Conservation (phyloP, 108 stramenopile genomes). For the Fragilaria radians region DNA sequence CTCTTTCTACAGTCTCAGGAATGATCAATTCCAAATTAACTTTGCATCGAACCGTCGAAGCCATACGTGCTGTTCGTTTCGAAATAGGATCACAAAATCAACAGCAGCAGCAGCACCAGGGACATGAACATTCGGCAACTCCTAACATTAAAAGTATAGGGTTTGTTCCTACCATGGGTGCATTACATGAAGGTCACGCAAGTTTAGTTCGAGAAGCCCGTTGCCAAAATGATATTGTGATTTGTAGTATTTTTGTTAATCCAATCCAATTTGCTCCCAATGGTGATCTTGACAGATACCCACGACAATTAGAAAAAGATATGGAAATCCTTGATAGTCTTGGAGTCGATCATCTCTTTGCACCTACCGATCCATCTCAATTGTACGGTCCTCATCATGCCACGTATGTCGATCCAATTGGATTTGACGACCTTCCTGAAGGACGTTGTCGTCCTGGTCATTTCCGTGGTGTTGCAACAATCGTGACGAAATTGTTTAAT, state of each 20-base stretch:
- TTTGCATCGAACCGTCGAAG: too few relatives aligned
- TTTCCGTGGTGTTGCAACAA: conserved; percentile 95
- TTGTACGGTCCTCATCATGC: conserved; percentile 78
- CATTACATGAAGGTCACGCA: conserved; percentile 93
- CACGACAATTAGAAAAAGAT: conserved; percentile 85
- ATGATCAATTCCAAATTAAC: too few relatives aligned
- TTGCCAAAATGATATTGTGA: conserved; percentile 71
- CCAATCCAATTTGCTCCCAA: conserved; percentile 92
- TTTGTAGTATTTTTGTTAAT: conserved; percentile 96
- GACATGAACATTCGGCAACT: too few relatives aligned
- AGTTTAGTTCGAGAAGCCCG: conserved; percentile 69
- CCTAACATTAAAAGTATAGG: conserved; percentile 44
- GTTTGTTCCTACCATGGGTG: conserved; percentile 99
- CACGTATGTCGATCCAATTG: conserved; percentile 65
- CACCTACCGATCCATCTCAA: conserved; percentile 37
- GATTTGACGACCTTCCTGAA: conserved; percentile 80
- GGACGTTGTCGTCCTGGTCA: conserved; percentile 82
- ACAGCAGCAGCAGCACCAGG: too few relatives aligned
- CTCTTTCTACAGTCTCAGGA: too few relatives aligned
- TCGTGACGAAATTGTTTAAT: conserved; percentile 97
- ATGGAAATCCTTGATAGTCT: conserved; percentile 41
- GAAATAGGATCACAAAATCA: too few relatives aligned
- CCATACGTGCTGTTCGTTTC: too few relatives aligned
- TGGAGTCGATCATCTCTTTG: conserved; percentile 82
- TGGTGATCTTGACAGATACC: conserved; percentile 96